Percentiles rank a stretch among this genome's conserved stretches.
Conservation (phyloP, 306 rosid species). For the Gillenia trifoliata region DNA sequence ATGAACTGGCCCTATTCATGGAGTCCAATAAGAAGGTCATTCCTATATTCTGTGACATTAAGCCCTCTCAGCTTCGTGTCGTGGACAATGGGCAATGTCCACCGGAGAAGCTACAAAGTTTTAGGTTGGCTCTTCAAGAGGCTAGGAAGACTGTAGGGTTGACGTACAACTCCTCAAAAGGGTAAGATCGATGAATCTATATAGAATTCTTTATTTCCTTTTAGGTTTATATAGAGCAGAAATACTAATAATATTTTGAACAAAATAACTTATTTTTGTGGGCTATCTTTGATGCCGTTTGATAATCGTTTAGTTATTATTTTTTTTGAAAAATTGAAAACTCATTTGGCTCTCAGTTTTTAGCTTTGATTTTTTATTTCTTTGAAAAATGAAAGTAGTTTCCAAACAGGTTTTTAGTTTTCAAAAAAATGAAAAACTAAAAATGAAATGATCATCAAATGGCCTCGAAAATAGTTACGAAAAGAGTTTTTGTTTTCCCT, state of each 20-base stretch:
- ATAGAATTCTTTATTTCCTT: neutral
- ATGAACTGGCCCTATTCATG: constrained; percentile 66
- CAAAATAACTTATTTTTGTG: too few species aligned
- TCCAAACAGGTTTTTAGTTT: too few species aligned
- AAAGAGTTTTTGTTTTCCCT: too few species aligned
- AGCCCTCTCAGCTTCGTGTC: constrained; percentile 62
- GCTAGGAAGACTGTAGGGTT: constrained; percentile 65
- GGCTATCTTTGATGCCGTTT: too few species aligned
- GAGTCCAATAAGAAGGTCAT: constrained; percentile 65
- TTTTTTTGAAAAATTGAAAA: too few species aligned
- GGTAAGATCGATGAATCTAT: constrained; percentile 31
- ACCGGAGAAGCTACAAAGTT: constrained; percentile 32
- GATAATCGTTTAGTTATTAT: too few species aligned
- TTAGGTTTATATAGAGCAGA: neutral
- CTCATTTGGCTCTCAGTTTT: too few species aligned
- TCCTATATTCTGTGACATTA: constrained; percentile 78
- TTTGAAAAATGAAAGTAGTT: too few species aligned
- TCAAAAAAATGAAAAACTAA: too few species aligned
- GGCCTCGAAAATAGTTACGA: too few species aligned
- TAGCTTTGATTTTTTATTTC: too few species aligned
- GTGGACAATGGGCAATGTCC: constrained; percentile 27
- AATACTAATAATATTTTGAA: neutral
- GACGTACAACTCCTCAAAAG: constrained; percentile 58
- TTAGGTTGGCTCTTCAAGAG: constrained; percentile 58
- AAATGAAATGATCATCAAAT: too few species aligned